These are phyloP conservation scores for Trypanosoma scelopori DNA, from an alignment of 208 protist genomes.

Conservation along the genomic window DNA sequence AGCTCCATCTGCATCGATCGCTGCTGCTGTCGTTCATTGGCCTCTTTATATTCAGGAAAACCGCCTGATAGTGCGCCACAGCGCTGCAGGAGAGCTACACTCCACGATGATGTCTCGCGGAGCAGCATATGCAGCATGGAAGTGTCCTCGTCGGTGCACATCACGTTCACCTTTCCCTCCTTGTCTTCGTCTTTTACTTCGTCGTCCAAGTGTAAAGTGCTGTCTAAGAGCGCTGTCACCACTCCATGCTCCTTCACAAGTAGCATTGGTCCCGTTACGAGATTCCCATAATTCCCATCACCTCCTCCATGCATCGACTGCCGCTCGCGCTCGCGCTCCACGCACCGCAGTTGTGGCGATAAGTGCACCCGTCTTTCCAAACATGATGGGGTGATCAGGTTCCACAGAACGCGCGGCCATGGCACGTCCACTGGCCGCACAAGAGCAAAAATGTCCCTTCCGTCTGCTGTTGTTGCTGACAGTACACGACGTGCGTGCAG, in stretches of 20 bases:
- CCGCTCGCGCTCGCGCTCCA: neutral
- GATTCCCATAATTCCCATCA: too few species aligned
- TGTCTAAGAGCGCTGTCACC: neutral
- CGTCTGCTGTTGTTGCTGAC: neutral
- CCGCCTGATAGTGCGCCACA: neutral
- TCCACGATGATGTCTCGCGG: constrained; percentile 7
- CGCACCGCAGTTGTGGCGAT: neutral
- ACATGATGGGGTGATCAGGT: neutral
- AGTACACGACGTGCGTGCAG: neutral
- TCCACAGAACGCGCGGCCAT: neutral
- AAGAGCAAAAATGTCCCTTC: neutral
- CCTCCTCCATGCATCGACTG: neutral
- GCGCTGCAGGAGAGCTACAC: constrained; percentile 9
- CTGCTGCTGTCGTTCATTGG: neutral
- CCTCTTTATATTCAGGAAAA: neutral
- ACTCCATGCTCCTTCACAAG: constrained; percentile 1
- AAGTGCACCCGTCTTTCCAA: neutral
- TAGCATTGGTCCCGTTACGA: neutral
- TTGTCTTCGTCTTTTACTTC: neutral
- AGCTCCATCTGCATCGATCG: neutral
- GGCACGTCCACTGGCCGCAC: constrained; percentile 1
- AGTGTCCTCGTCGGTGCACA: neutral
- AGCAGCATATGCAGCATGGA: constrained; percentile 10
- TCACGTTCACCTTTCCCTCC: neutral
- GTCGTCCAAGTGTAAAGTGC: neutral